phyloP scores from a whole-genome alignment of 495 filamentous ascomycete species.

The Gamarada debralockiae region DNA sequence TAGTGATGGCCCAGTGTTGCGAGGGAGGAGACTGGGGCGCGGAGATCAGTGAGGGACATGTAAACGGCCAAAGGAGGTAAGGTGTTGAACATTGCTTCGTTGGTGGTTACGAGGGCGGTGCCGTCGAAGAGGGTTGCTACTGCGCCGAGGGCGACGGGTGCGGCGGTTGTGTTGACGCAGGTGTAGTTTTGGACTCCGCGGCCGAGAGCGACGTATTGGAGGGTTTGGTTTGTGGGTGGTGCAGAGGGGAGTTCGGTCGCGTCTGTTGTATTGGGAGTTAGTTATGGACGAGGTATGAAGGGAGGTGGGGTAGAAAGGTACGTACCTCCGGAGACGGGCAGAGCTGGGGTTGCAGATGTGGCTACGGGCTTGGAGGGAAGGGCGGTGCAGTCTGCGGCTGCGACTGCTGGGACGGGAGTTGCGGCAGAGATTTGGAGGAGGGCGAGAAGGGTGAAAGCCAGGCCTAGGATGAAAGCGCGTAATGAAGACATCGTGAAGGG shows the following conservation, averaged over 20 bases:
- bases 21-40: slow-evolving; percentile 25
- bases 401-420: neutral
- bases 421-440: neutral
- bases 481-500: neutral
- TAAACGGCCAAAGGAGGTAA: slow-evolving; percentile 35
- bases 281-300: neutral
- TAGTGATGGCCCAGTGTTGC: slow-evolving; percentile 59
- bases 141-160: slow-evolving; percentile 49
- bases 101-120: slow-evolving; percentile 14
- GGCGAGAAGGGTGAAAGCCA: neutral
- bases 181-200: slow-evolving; percentile 79
- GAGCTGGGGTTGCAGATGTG: neutral
- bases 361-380: neutral
- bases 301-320: neutral
- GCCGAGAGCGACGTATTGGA: slow-evolving; percentile 63
- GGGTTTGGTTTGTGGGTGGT: slow-evolving; percentile 30
- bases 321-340: neutral
- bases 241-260: neutral
- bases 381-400: neutral
- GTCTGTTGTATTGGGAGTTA: neutral
- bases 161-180: slow-evolving; percentile 39
- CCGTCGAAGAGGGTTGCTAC: slow-evolving; percentile 55
- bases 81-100: slow-evolving; percentile 25
- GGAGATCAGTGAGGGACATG: slow-evolving; percentile 28
- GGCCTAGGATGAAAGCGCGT: neutral